Conservation (phyloP, 352 stramenopile genomes). For the Labyrinthula sp. region DNA sequence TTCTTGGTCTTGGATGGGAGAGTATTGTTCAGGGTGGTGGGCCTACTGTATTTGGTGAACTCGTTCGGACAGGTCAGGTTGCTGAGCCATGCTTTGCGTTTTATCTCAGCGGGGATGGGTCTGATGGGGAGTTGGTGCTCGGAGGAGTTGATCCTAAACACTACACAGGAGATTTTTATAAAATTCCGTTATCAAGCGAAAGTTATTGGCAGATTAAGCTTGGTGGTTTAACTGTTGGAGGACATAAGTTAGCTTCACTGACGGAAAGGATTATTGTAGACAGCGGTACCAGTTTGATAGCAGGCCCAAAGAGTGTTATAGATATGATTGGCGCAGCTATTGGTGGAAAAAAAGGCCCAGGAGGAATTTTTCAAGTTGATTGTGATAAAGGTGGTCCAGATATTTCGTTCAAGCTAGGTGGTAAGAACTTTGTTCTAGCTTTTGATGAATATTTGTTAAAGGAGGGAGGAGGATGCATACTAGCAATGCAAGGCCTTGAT, state of each 20-base stretch:
- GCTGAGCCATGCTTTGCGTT: conserved; percentile 73
- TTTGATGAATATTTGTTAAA: conserved; percentile 77
- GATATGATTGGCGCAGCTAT: conserved; percentile 52
- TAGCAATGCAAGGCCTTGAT: conserved; percentile 82
- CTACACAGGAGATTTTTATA: conserved; percentile 75
- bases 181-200: conserved; percentile 51
- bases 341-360: conserved; percentile 66
- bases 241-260: conserved; percentile 29
- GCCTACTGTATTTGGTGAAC: conserved; percentile 72
- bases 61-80: conserved; percentile 60
- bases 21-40: conserved; percentile 67
- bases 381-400: conserved; percentile 61
- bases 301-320: conserved; percentile 64
- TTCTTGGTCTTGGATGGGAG: conserved; percentile 84
- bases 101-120: conserved; percentile 73
- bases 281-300: conserved; percentile 79
- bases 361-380: conserved; percentile 80
- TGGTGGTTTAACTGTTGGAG: conserved; percentile 38
- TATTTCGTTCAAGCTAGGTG: conserved; percentile 70
- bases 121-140: conserved; percentile 49
- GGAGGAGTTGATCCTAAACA: conserved; percentile 57
- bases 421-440: conserved; percentile 64
- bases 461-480: conserved; percentile 64
- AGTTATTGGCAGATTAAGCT: conserved; percentile 58
- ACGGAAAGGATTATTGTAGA: conserved; percentile 70